These are phyloP conservation scores for Trebouxia sp. DNA, from an alignment of 139 green algal species.

Conservation along the genomic window DNA sequence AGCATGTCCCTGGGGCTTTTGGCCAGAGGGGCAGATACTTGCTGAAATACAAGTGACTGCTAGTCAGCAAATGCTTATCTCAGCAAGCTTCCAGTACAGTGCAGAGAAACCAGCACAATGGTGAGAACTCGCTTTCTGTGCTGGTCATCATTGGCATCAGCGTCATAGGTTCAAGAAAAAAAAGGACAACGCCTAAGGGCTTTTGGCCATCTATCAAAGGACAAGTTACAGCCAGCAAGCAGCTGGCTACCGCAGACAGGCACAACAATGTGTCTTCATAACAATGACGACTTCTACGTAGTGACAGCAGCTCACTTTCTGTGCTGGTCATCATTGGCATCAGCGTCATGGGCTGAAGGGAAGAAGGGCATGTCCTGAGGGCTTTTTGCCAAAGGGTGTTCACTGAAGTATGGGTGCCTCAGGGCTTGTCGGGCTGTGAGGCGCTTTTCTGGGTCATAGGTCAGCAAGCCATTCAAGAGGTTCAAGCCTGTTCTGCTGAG, in stretches of 20 bases:
- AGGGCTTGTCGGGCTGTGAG: conserved; percentile 46
- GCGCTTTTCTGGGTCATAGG: conserved; percentile 49
- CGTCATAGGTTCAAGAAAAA: neutral
- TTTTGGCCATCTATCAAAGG: neutral
- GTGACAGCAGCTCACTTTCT: neutral
- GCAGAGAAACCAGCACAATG: too few relatives aligned
- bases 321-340: conserved; percentile 18
- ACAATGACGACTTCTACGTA: too few relatives aligned
- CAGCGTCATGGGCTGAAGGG: conserved; percentile 46
- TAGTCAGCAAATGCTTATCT: too few relatives aligned
- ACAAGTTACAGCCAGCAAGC: neutral
- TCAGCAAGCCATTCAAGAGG: conserved; percentile 65
- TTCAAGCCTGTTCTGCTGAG: conserved; percentile 51
- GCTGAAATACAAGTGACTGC: too few relatives aligned
- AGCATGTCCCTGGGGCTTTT: too few relatives aligned
- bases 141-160: neutral
- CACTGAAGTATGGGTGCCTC: conserved; percentile 52
- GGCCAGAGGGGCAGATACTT: too few relatives aligned
- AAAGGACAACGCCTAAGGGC: neutral
- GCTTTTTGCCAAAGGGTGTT: conserved; percentile 59
- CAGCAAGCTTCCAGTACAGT: too few relatives aligned
- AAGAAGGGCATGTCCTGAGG: conserved; percentile 69
- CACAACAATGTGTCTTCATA: too few relatives aligned
- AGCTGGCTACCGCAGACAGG: too few relatives aligned
- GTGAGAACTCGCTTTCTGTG: too few relatives aligned